phyloP scores from a whole-genome alignment of 139 green algal genomes.

The Desmodesmus armatus region DNA sequence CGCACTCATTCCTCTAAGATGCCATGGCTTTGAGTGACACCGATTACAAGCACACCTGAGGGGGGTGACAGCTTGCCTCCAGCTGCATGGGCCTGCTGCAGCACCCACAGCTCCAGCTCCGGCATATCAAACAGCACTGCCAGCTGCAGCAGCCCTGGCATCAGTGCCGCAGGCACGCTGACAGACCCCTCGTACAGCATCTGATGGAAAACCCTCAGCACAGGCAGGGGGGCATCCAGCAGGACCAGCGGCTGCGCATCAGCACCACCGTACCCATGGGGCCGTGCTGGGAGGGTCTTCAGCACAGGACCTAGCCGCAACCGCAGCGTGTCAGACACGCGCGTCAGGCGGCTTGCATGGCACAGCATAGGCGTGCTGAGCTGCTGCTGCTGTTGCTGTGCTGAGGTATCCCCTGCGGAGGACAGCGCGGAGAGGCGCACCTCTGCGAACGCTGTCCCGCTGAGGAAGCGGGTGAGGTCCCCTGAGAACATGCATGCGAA shows the following conservation, averaged over 20 bases:
- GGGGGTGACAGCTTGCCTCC: neutral
- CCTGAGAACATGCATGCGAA: slow-evolving; percentile 10
- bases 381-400: neutral
- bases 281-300: neutral
- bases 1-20: neutral
- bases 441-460: slow-evolving; percentile 2
- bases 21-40: neutral
- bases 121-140: slow-evolving; percentile 23
- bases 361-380: neutral
- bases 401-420: too few relatives aligned
- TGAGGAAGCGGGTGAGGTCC: slow-evolving; percentile 24
- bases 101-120: slow-evolving; percentile 22
- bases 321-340: neutral
- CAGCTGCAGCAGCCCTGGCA: slow-evolving; percentile 12
- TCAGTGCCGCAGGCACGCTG: neutral
- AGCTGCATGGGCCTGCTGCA: slow-evolving; percentile 23
- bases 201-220: neutral
- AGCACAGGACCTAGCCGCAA: neutral
- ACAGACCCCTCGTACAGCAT: slow-evolving; percentile 13
- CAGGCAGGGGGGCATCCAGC: neutral
- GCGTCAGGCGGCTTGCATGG: neutral
- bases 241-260: slow-evolving; percentile 27
- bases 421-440: too few relatives aligned
- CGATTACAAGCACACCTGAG: neutral
- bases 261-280: slow-evolving; percentile 4